Percentiles rank a stretch among this genome's conserved stretches.
These are phyloP conservation scores for Lentinula sp. DNA, from an alignment of 768 basidiomycete genomes.

Conservation along the genomic window DNA sequence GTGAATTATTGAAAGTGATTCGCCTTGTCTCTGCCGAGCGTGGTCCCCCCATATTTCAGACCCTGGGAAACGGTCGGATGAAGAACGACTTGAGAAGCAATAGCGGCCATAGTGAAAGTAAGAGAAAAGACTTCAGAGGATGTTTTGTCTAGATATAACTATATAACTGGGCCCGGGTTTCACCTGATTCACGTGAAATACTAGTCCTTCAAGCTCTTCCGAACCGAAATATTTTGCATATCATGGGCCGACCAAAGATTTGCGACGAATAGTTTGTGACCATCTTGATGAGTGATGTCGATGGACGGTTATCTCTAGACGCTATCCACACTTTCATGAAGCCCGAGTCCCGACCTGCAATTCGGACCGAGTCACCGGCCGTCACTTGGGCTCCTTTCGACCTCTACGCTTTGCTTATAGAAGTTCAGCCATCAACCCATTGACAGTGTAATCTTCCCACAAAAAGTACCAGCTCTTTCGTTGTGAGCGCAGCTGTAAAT, in stretches of 20 bases:
- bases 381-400: neutral
- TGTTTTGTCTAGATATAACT: neutral
- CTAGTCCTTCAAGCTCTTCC: neutral
- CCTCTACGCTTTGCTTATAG: neutral
- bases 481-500: neutral
- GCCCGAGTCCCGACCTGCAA: neutral
- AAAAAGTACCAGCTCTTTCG: neutral
- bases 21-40: slow-evolving; percentile 89
- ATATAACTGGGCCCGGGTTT: neutral
- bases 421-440: neutral
- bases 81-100: slow-evolving; percentile 74
- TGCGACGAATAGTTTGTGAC: too few relatives aligned
- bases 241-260: neutral
- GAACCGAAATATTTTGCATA: neutral
- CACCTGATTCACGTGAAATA: neutral
- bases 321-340: neutral
- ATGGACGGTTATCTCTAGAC: too few relatives aligned
- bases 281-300: too few relatives aligned
- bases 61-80: slow-evolving; percentile 76
- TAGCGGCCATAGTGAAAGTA: slow-evolving; percentile 32
- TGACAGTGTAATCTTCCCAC: neutral
- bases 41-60: slow-evolving; percentile 75
- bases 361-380: neutral
- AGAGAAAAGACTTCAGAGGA: neutral
- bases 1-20: slow-evolving; percentile 4